A percentile compares a stretch with the other conserved stretches of the same genome.
Evolutionary conservation across 2,329 filamentous ascomycete species (phyloP).

Genomic region (Xylogone sp.): DNA sequence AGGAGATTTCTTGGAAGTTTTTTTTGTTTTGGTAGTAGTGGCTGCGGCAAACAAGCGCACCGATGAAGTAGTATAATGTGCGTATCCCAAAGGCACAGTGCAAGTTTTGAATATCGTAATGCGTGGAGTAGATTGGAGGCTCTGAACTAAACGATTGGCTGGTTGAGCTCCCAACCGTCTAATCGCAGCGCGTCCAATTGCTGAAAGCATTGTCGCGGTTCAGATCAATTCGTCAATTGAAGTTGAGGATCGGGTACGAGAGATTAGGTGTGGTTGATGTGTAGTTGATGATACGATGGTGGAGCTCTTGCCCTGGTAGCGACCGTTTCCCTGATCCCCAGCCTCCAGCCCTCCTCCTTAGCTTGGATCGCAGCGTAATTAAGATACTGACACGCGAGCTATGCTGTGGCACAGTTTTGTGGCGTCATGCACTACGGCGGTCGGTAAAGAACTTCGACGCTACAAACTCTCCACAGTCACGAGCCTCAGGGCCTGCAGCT

Average conservation of each 20-base stretch:
- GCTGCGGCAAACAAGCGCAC: slow-evolving; percentile 21
- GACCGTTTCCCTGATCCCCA: neutral
- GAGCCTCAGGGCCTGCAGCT: neutral
- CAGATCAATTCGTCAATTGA: neutral
- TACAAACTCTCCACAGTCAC: neutral
- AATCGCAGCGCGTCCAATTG: slow-evolving; percentile 26
- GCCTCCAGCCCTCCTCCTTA: too few relatives aligned
- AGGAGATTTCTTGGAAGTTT: too few relatives aligned
- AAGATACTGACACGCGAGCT: neutral
- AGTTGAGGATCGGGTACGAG: neutral
- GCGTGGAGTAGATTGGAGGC: slow-evolving; percentile 20
- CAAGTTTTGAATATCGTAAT: slow-evolving; percentile 12
- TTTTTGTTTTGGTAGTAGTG: too few relatives aligned
- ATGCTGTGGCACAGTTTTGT: neutral
- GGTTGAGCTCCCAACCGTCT: slow-evolving; percentile 19
- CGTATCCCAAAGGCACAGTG: slow-evolving; percentile 8
- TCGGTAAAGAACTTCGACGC: neutral
- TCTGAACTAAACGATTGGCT: slow-evolving; percentile 20
- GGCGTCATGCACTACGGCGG: slow-evolving; percentile 6
- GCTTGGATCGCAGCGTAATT: slow-evolving; percentile 1
- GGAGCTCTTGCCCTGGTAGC: neutral
- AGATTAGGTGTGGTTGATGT: slow-evolving; percentile 1
- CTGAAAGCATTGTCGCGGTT: slow-evolving; percentile 26
- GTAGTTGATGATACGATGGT: neutral
- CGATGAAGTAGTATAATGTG: slow-evolving; percentile 4